Base-by-base conservation (phyloP, 306 rosid genomes). In the Ammopiptanthus mongolicus region DNA sequence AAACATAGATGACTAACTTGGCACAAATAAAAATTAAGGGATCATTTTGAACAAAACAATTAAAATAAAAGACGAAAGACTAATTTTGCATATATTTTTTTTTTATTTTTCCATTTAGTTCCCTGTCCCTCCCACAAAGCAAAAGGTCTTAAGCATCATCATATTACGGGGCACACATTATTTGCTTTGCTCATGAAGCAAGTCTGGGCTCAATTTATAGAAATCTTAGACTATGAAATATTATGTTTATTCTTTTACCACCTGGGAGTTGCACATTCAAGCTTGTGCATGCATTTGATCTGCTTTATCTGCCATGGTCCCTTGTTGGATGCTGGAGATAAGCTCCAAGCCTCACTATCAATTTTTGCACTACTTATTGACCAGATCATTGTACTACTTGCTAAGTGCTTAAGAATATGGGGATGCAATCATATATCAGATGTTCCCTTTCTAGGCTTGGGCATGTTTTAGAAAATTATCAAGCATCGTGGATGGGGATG, bases 261-360 rank as follows among this genome's bases (percentile, higher is more conserved):
- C 33, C 13, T 1, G 9, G n/a, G 36, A 65, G 1, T 25, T 47
- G 59, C 8, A n/a, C 9, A 48, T 47, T 67, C n/a, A 44, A 65
- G 11, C 23, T 67, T 25, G 59, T 28, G 9, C 73, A 47, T 67
- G 23, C 73, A 25, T 48, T 17, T 50, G 48, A 53, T 6, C n/a
- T 53, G 29, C 33, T 86, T 91, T 72, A 84, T 90, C 73, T 94
- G 98, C 83, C 91, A 80, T 82, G 95, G 98, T 48, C 88, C 77
- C 28, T 75, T 87, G 56, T 65, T 89, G 83, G 8, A 6, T 87
- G 94, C 86, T 75, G 82, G 81, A 81, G 80, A 66, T 78, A 48
- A 83, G 71, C 21, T 69, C 11, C 2, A 37, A 37, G 44, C 8
- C 41, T 61, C 19, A 6, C 11, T 5, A 7, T 46, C 21, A 36